Evolutionary conservation across 768 basidiomycete species (phyloP).

Genomic region (Tylopilus plumbeoviolaceoides): DNA sequence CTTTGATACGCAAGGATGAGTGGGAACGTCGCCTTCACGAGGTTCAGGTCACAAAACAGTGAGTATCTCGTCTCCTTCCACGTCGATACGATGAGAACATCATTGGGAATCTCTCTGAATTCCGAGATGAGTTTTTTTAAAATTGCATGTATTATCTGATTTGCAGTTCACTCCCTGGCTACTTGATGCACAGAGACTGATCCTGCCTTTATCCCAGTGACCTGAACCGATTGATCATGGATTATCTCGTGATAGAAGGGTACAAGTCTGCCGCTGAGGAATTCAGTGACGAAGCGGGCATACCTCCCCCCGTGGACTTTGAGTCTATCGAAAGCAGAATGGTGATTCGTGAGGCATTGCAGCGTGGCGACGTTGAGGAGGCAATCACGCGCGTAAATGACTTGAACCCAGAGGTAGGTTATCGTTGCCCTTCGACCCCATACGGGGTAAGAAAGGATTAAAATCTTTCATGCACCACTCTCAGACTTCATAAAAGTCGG

Average conservation of each 20-base stretch:
- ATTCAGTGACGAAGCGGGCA: slow-evolving; percentile 84
- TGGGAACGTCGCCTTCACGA: slow-evolving; percentile 85
- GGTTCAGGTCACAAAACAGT: slow-evolving; percentile 85
- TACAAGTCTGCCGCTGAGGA: slow-evolving; percentile 95
- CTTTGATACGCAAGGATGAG: slow-evolving; percentile 68
- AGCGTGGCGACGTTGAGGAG: slow-evolving; percentile 91
- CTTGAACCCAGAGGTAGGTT: slow-evolving; percentile 86
- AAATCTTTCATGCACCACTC: slow-evolving; percentile 88
- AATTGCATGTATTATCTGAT: slow-evolving; percentile 92
- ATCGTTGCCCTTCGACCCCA: slow-evolving; percentile 1
- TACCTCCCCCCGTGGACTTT: too few relatives aligned
- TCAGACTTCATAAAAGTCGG: slow-evolving; percentile 47
- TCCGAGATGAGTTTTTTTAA: slow-evolving; percentile 58
- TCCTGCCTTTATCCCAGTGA: slow-evolving; percentile 54
- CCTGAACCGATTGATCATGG: slow-evolving; percentile 91
- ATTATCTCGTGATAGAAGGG: slow-evolving; percentile 97
- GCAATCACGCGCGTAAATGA: slow-evolving; percentile 96
- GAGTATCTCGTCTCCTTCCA: slow-evolving; percentile 39
- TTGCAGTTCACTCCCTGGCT: slow-evolving; percentile 21
- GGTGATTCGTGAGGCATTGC: slow-evolving; percentile 90
- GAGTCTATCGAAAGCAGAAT: slow-evolving; percentile 85
- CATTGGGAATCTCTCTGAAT: slow-evolving; percentile 98
- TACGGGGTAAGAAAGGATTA: slow-evolving; percentile 62
- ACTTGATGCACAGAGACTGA: slow-evolving; percentile 16
- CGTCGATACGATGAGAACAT: slow-evolving; percentile 55